A percentile compares a stretch with the other conserved stretches of the same genome.
Evolutionary conservation across 805 yeast species (phyloP).

Genomic region (Priceomyces medius): DNA sequence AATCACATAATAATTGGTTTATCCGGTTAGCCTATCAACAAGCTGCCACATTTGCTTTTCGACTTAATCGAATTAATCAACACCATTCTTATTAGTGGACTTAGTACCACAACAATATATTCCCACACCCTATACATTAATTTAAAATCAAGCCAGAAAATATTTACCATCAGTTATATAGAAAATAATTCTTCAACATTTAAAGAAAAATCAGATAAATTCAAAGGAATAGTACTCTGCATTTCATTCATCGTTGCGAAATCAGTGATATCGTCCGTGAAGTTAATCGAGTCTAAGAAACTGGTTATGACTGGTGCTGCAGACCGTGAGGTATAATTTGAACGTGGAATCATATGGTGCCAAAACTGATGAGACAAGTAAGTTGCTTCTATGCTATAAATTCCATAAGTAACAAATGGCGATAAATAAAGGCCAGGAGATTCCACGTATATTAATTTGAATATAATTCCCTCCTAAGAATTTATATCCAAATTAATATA

Average conservation of each 20-base stretch:
- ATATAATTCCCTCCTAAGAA: conserved; percentile 12
- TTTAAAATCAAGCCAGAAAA: conserved; percentile 4
- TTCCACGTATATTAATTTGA: conserved; percentile 26
- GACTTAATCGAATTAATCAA: neutral
- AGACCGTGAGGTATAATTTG: conserved; percentile 22
- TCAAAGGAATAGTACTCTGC: neutral
- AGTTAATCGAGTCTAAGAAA: conserved; percentile 19
- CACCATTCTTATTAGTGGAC: neutral
- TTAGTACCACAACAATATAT: neutral
- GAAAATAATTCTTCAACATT: conserved; percentile 34
- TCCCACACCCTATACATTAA: neutral
- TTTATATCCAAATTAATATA: conserved; percentile 19
- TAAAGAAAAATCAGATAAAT: conserved; percentile 4
- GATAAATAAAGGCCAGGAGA: conserved; percentile 7
- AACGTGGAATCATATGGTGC: conserved; percentile 9
- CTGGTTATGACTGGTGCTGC: conserved; percentile 42
- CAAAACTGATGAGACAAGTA: conserved; percentile 8
- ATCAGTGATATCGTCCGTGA: conserved; percentile 13
- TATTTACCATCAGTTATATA: conserved; percentile 12
- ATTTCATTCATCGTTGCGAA: neutral
- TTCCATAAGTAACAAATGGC: conserved; percentile 7
- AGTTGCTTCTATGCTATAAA: conserved; percentile 37
- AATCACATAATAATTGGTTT: neutral
- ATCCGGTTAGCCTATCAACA: neutral
- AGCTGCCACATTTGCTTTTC: neutral